A percentile compares a stretch with the other conserved stretches of the same genome.
Conservation (phyloP, 176 grass and related monocot genomes). For the Cenchrus americanus region DNA sequence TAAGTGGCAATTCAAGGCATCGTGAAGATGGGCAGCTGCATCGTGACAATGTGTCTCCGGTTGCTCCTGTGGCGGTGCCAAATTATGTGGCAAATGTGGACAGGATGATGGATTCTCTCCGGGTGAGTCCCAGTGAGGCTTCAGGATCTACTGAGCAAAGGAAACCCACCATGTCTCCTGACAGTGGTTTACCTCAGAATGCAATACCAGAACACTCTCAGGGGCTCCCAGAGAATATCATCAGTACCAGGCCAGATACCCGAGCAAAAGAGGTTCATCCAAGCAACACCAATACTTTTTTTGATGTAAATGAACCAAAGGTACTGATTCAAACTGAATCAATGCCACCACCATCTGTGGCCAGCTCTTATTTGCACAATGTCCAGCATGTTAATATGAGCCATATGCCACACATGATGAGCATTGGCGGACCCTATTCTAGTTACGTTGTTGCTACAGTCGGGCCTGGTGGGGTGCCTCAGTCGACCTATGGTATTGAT, state of each 20-base stretch:
- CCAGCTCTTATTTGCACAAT: conserved; percentile 62
- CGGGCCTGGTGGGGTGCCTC: conserved; percentile 47
- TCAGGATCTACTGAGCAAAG: conserved; percentile 49
- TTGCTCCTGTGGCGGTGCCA: conserved; percentile 49
- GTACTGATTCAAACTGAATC: conserved; percentile 52
- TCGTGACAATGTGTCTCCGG: conserved; percentile 38
- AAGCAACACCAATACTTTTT: conserved; percentile 58
- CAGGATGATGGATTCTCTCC: conserved; percentile 62
- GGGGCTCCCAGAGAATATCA: conserved; percentile 31
- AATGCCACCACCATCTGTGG: conserved; percentile 47
- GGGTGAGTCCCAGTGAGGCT: conserved; percentile 42
- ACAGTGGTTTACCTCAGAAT: conserved; percentile 54
- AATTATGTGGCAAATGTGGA: conserved; percentile 58
- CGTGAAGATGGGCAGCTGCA: conserved; percentile 48
- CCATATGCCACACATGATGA: conserved; percentile 63
- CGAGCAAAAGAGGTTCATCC: conserved; percentile 40
- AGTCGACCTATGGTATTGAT: conserved; percentile 61
- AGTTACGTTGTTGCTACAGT: conserved; percentile 56
- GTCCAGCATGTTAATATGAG: conserved; percentile 59
- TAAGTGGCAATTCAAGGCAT: conserved; percentile 53
- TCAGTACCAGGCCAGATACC: conserved; percentile 24
- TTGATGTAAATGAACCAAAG: conserved; percentile 59
- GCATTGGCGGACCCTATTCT: conserved; percentile 60
- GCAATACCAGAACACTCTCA: conserved; percentile 43
- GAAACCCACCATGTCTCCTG: conserved; percentile 40